phyloP scores from a whole-genome alignment of 352 stramenopile species.

The Globisporangium nunn region DNA sequence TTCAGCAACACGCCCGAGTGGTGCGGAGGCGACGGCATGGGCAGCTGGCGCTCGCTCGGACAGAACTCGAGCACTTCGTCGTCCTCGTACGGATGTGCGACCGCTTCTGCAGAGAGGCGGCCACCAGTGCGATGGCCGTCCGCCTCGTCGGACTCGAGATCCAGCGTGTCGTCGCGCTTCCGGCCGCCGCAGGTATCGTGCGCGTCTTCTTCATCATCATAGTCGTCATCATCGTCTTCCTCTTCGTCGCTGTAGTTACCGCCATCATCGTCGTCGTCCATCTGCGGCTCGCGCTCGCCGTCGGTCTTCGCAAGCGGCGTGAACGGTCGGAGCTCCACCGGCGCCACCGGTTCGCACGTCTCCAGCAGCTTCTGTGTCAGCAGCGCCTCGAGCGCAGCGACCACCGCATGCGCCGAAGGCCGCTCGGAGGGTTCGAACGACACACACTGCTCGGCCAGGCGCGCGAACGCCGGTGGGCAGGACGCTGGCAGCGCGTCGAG shows the following conservation, averaged over 20 bases:
- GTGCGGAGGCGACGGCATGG: slow-evolving; percentile 35
- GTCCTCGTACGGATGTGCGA: slow-evolving; percentile 24
- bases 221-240: slow-evolving; percentile 44
- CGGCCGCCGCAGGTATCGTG: slow-evolving; percentile 19
- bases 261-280: slow-evolving; percentile 39
- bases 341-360: background rate
- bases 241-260: slow-evolving; percentile 43
- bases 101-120: slow-evolving; percentile 15
- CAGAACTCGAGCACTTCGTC: slow-evolving; percentile 19
- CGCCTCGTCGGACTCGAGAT: slow-evolving; percentile 33
- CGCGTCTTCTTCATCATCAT: slow-evolving; percentile 31
- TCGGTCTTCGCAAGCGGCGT: slow-evolving; percentile 24
- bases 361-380: slow-evolving; percentile 24
- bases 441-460: slow-evolving; percentile 62
- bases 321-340: slow-evolving; percentile 55
- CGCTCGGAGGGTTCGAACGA: slow-evolving; percentile 71
- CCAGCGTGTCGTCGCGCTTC: slow-evolving; percentile 31
- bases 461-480: slow-evolving; percentile 51
- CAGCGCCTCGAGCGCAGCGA: slow-evolving; percentile 34
- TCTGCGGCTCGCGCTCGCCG: slow-evolving; percentile 52
- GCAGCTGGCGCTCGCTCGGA: slow-evolving; percentile 13
- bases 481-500: slow-evolving; percentile 46
- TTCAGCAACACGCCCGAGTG: slow-evolving; percentile 62
- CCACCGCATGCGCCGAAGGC: slow-evolving; percentile 38
- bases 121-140: slow-evolving; percentile 14